A percentile compares a stretch with the other conserved stretches of the same genome.
Evolutionary conservation across 2,329 filamentous ascomycete species (phyloP).

Genomic region (Fonsecaea multimorphosa): DNA sequence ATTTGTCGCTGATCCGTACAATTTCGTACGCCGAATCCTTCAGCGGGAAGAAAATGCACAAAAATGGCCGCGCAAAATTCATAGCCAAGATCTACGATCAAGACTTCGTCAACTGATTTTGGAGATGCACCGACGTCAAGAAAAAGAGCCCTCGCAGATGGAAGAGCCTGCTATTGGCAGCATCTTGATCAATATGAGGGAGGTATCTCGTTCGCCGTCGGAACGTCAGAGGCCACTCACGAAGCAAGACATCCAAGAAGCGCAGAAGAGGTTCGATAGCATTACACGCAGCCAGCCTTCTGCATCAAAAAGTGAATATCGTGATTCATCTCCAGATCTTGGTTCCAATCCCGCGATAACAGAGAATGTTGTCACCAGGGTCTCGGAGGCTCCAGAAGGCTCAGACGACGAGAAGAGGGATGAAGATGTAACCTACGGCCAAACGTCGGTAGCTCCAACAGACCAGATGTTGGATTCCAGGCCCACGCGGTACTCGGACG

Average conservation of each 20-base stretch:
- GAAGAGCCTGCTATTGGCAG: conserved; percentile 34
- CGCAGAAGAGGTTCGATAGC: conserved; percentile 16
- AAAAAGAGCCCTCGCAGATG: conserved; percentile 42
- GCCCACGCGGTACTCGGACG: not conserved
- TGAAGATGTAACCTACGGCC: not conserved
- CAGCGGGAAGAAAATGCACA: conserved; percentile 65
- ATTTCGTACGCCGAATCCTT: conserved; percentile 71
- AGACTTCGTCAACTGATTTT: conserved; percentile 37
- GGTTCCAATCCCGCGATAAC: not conserved
- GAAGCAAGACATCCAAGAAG: conserved; percentile 25
- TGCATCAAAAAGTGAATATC: not conserved
- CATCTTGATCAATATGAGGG: conserved; percentile 34
- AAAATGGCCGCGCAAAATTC: conserved; percentile 36
- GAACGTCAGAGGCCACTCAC: not conserved
- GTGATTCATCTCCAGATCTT: not conserved
- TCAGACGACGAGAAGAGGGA: not conserved
- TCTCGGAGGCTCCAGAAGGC: not conserved
- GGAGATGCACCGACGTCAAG: conserved; percentile 38
- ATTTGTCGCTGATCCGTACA: conserved; percentile 76
- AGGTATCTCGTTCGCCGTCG: not conserved
- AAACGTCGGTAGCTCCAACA: not conserved
- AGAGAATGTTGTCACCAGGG: not conserved
- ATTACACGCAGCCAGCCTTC: not conserved
- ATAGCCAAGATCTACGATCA: conserved; percentile 34
- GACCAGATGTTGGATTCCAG: not conserved